phyloP scores from a whole-genome alignment of 2,329 filamentous ascomycete species.

The Phaeomoniella chlamydospora region DNA sequence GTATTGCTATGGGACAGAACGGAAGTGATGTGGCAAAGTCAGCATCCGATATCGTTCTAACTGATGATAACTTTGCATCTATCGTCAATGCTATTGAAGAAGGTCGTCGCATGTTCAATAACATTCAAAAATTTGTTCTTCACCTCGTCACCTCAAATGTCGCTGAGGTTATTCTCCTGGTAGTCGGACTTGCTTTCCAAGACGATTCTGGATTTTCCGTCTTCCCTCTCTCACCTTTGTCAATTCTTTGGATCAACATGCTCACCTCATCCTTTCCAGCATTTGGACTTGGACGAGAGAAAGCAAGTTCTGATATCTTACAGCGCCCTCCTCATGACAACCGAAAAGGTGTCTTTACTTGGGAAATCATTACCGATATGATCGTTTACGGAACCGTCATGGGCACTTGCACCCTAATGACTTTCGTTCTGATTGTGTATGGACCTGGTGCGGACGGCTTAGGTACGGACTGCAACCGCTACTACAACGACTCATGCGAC shows the following conservation, averaged over 20 bases:
- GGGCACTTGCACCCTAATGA: conserved; percentile 31
- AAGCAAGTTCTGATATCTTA: conserved; percentile 39
- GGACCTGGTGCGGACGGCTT: conserved; percentile 32
- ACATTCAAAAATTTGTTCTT: conserved; percentile 63
- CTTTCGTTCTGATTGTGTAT: conserved; percentile 39
- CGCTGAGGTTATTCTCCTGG: conserved; percentile 41
- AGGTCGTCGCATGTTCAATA: conserved; percentile 73
- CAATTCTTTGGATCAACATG: conserved; percentile 53
- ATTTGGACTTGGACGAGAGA: conserved; percentile 45
- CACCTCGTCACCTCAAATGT: conserved; percentile 41
- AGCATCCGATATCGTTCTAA: conserved; percentile 45
- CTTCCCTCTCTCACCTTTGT: conserved; percentile 43
- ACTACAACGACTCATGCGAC: conserved; percentile 32
- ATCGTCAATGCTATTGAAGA: conserved; percentile 74
- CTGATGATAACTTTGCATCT: conserved; percentile 77
- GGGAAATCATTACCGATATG: conserved; percentile 39
- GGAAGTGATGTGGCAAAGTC: conserved; percentile 78
- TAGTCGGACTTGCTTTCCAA: conserved; percentile 45
- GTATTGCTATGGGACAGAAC: conserved; percentile 76
- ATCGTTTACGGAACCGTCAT: conserved; percentile 37
- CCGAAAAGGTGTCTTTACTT: conserved; percentile 35
- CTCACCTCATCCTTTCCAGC: conserved; percentile 44
- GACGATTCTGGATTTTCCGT: conserved; percentile 37
- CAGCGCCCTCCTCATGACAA: conserved; percentile 38
- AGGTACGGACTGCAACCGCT: conserved; percentile 39